Evolutionary conservation across 2,329 filamentous ascomycete genomes (phyloP), one percentile per base, ranked within the genome.

Genomic region (Bipolaris bicolor): DNA sequence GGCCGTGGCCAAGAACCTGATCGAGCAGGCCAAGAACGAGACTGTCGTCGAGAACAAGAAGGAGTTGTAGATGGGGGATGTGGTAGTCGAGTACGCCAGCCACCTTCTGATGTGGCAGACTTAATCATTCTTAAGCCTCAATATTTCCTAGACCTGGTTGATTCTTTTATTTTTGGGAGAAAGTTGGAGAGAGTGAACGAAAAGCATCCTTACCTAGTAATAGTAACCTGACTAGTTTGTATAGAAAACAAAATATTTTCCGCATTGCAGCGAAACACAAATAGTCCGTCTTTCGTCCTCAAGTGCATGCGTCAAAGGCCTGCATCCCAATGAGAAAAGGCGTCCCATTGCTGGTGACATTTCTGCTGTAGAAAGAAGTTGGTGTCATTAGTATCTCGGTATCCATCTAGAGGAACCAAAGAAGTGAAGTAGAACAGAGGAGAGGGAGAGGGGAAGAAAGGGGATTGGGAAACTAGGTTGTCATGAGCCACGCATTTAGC

Each of bases 1-100:
- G 6, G 75, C 80, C 54, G 78, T 84, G 18, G 84, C 84, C 20
- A 78, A 74, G 56, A 75, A 75, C 5, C 72, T 84, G 57, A 86
- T 86, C 70, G 79, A 81, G 52, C 63, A 55, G 54, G 76, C 73
- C 47, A 67, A 67, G 41, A 54, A 60, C 7, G 70, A 71, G 61
- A 62, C 57, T 16, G 56, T 60, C 11, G 53, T 60, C n/a, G 75
- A 77, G 65, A 62, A 56, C 33, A 79, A 79, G 65, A 79, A 80
- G 67, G 69, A 72, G 58, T 48, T 72, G 60, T 72, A 57, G 48
- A 22, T 24, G 33, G 13, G 2, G 46, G 34, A 7, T 13, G n/a
- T 13, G 34, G 46, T 2, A 9, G 3, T 26, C 15, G 33, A n/a
- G 18, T n/a, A 10, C 4, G 29, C 13, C 13, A 31, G 5, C 11